Conservation (phyloP, 225 moss, liverwort and hornwort species). For the Polytrichum commune region DNA sequence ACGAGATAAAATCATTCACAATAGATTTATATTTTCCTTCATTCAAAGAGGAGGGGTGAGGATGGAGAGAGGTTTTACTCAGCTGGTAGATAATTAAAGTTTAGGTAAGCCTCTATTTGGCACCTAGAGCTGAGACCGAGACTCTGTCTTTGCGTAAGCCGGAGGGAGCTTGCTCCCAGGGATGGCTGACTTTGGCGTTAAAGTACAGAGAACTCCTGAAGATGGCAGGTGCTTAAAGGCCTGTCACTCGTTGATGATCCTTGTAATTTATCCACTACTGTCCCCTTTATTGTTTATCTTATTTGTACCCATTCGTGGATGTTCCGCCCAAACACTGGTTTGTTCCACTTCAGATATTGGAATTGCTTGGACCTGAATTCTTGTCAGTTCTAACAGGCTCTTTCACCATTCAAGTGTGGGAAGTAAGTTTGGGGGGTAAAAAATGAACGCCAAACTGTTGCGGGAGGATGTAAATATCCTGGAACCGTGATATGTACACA, state of each 20-base stretch:
- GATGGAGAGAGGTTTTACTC: conserved; percentile 9
- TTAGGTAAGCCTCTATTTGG: background rate
- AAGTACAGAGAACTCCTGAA: conserved; percentile 17
- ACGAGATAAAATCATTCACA: conserved; percentile 21
- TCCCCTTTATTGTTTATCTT: no score
- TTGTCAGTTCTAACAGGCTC: no score
- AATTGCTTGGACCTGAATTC: no score
- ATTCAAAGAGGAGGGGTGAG: conserved; percentile 16
- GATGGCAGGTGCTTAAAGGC: conserved; percentile 2
- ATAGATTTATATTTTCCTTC: conserved; percentile 33
- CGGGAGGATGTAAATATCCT: no score
- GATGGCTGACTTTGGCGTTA: background rate
- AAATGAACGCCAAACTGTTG: no score
- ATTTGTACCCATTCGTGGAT: no score
- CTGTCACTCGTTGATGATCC: conserved; percentile 17
- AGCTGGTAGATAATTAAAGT: background rate
- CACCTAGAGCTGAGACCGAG: background rate
- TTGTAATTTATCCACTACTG: background rate
- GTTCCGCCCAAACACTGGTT: no score
- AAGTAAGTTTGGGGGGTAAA: no score
- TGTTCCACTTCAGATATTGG: no score
- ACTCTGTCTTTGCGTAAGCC: background rate
- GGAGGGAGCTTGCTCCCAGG: background rate
- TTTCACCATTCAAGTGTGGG: no score
- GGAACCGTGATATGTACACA: no score